These are phyloP conservation scores for Trametes sp. DNA, from an alignment of 1,284 basidiomycete species.

Conservation along the genomic window DNA sequence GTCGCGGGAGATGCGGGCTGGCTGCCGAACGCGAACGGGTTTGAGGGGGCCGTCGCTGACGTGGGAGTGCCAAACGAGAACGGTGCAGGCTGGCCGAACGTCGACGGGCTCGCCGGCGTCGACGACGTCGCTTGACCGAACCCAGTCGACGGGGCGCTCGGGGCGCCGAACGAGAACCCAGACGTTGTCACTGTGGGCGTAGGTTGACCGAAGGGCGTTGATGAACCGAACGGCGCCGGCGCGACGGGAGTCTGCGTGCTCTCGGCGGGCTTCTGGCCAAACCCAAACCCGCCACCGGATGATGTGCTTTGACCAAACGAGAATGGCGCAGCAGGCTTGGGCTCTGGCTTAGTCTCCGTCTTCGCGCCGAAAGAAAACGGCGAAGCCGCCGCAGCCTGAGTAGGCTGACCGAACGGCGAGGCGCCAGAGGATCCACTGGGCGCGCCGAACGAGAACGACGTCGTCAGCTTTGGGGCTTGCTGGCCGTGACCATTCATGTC, in stretches of 20 bases:
- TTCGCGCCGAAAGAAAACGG: slow-evolving; percentile 35
- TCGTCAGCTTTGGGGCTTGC: slow-evolving; percentile 26
- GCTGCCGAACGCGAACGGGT: slow-evolving; percentile 43
- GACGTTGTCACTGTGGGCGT: slow-evolving; percentile 29
- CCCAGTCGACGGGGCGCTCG: slow-evolving; percentile 27
- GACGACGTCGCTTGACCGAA: slow-evolving; percentile 41
- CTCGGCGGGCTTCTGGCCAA: slow-evolving; percentile 38
- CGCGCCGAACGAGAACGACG: slow-evolving; percentile 32
- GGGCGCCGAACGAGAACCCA: slow-evolving; percentile 36
- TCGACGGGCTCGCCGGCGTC: slow-evolving; percentile 39
- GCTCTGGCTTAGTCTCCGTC: slow-evolving; percentile 32
- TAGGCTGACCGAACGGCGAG: slow-evolving; percentile 37
- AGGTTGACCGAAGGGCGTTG: slow-evolving; percentile 32
- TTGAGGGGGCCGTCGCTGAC: slow-evolving; percentile 39
- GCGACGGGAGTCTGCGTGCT: slow-evolving; percentile 31
- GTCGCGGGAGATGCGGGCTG: slow-evolving; percentile 46
- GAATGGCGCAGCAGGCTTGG: slow-evolving; percentile 33
- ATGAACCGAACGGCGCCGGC: slow-evolving; percentile 31
- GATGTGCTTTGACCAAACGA: slow-evolving; percentile 28
- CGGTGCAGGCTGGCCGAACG: slow-evolving; percentile 37
- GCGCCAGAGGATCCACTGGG: slow-evolving; percentile 21
- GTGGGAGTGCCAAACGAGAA: slow-evolving; percentile 40
- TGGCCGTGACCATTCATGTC: slow-evolving; percentile 35
- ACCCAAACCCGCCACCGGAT: slow-evolving; percentile 32
- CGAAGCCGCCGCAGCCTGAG: slow-evolving; percentile 24